A percentile compares a stretch with the other conserved stretches of the same genome.
These are phyloP conservation scores for Salmacisia buchloeana DNA, from an alignment of 1,284 basidiomycete species.

Conservation along the genomic window DNA sequence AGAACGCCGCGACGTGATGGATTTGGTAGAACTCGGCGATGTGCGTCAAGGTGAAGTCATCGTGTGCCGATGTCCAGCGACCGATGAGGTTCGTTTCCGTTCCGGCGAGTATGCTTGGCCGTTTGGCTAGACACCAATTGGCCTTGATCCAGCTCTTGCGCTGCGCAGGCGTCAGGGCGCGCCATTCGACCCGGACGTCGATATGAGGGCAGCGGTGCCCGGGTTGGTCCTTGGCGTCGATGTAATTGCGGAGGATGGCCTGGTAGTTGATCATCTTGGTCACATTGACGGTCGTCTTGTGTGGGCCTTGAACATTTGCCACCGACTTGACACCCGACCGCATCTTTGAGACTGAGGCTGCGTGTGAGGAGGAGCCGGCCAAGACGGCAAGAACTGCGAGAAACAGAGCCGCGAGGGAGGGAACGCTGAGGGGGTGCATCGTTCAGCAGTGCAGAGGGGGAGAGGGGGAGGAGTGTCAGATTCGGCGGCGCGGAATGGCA, in stretches of 20 bases:
- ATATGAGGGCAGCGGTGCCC: background rate
- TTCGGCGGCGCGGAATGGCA: no score
- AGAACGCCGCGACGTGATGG: no score
- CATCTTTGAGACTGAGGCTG: no score
- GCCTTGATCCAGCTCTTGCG: conserved; percentile 1
- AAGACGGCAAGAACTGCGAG: no score
- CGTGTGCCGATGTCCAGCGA: background rate
- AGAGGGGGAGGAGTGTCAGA: no score
- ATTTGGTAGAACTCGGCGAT: no score
- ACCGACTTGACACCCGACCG: no score
- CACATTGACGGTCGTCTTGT: background rate
- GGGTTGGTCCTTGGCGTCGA: background rate
- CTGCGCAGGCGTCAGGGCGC: background rate
- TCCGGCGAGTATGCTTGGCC: background rate
- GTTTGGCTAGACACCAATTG: background rate
- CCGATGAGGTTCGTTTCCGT: background rate
- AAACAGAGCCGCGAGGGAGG: no score
- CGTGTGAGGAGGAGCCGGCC: no score
- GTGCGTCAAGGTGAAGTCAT: background rate
- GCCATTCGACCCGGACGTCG: background rate
- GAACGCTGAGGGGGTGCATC: no score
- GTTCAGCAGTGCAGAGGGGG: no score
- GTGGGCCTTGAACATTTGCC: no score
- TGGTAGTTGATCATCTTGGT: background rate
- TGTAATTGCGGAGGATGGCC: background rate